Conservation (phyloP, 176 grass and related monocot genomes). For the Metroxylon sagu region DNA sequence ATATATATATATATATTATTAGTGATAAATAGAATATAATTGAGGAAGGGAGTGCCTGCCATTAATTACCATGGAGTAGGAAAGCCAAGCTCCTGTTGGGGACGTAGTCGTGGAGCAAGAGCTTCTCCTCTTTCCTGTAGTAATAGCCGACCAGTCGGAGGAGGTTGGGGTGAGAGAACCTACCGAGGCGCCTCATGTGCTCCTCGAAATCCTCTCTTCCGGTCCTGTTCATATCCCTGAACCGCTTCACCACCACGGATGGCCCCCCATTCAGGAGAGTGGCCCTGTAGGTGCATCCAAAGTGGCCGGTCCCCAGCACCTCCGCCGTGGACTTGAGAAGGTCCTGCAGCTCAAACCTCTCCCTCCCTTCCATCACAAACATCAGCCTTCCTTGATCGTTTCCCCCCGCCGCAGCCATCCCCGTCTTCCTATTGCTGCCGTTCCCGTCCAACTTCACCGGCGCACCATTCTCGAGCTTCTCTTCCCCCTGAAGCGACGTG, state of each 20-base stretch:
- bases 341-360: conserved; percentile 70
- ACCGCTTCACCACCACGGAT: conserved; percentile 79
- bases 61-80: conserved; percentile 46
- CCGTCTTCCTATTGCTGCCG: neutral
- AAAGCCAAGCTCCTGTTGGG: conserved; percentile 61
- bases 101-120: conserved; percentile 65
- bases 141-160: conserved; percentile 78
- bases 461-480: neutral
- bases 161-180: conserved; percentile 76
- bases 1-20: no score
- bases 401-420: neutral
- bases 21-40: no score
- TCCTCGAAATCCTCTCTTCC: conserved; percentile 84
- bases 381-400: conserved; percentile 53
- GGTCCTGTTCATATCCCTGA: conserved; percentile 90
- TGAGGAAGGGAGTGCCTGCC: no score
- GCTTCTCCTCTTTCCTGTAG: conserved; percentile 95
- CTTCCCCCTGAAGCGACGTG: conserved; percentile 1
- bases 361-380: conserved; percentile 51
- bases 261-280: conserved; percentile 39
- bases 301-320: conserved; percentile 58
- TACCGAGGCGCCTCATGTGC: conserved; percentile 88
- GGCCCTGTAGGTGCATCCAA: conserved; percentile 76
- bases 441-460: conserved; percentile 7
- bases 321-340: conserved; percentile 84